Evolutionary conservation across 805 yeast genomes (phyloP).

Genomic region (Yamadazyma philogaea): DNA sequence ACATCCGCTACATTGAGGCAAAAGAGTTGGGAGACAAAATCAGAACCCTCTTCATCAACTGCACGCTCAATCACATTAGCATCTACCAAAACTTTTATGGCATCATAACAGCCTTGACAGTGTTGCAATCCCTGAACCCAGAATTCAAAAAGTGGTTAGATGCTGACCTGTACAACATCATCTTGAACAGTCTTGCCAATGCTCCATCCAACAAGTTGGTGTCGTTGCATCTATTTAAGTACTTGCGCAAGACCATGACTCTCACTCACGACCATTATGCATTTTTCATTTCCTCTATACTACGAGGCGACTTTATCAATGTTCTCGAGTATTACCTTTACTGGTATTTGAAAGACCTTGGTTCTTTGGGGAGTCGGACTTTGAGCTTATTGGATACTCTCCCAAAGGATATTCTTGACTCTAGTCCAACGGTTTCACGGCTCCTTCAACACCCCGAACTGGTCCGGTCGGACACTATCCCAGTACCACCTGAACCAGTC

Average conservation of each 20-base stretch:
- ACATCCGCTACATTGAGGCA: slow-evolving; percentile 20
- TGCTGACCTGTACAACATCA: slow-evolving; percentile 28
- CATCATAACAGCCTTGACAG: slow-evolving; percentile 19
- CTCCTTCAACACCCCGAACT: not conserved
- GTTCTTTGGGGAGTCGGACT: slow-evolving; percentile 9
- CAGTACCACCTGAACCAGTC: slow-evolving; percentile 4
- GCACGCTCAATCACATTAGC: slow-evolving; percentile 34
- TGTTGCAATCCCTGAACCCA: slow-evolving; percentile 17
- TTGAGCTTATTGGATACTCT: slow-evolving; percentile 13
- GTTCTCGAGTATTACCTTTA: slow-evolving; percentile 23
- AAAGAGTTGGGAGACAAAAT: slow-evolving; percentile 16
- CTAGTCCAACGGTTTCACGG: not conserved
- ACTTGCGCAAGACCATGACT: slow-evolving; percentile 14
- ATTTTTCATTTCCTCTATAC: slow-evolving; percentile 22
- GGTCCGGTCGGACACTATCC: not conserved
- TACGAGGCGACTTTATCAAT: slow-evolving; percentile 23
- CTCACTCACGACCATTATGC: slow-evolving; percentile 18
- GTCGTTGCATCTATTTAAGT: slow-evolving; percentile 23
- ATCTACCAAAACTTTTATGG: slow-evolving; percentile 36
- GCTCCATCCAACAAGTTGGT: slow-evolving; percentile 28
- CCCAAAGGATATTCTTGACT: slow-evolving; percentile 9
- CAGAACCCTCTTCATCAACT: slow-evolving; percentile 30
- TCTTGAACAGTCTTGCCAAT: slow-evolving; percentile 24
- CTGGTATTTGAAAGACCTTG: slow-evolving; percentile 19
- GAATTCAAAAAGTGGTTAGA: slow-evolving; percentile 25